Percentiles rank a stretch among this genome's conserved stretches.
phyloP scores from a whole-genome alignment of 805 yeast species.

The Hanseniaspora hatyaiensis region DNA sequence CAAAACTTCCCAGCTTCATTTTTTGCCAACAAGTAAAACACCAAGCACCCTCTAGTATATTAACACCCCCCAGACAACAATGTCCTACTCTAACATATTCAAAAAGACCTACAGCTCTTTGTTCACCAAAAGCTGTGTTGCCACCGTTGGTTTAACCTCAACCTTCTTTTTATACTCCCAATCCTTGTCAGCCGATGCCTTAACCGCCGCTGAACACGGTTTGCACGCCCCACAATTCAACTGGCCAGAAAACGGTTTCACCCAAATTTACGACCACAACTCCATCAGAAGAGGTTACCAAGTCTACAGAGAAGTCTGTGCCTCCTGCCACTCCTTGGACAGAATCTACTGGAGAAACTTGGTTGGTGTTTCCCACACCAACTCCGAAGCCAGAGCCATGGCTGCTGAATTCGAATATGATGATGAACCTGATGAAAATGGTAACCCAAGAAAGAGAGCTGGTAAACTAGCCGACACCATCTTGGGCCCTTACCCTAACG shows the following conservation, averaged over 20 bases:
- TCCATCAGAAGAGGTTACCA: conserved; percentile 98
- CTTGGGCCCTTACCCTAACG: conserved; percentile 93
- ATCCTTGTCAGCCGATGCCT: conserved; percentile 78
- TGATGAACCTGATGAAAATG: conserved; percentile 97
- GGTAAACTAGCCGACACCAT: conserved; percentile 94
- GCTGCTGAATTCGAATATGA: conserved; percentile 96
- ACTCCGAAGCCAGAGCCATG: conserved; percentile 80
- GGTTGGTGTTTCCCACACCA: conserved; percentile 91
- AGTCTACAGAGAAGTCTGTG: conserved; percentile 97
- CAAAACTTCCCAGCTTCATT: no score
- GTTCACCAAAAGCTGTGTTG: conserved; percentile 33
- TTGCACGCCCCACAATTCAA: conserved; percentile 85
- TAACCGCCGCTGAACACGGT: conserved; percentile 99
- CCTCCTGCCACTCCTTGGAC: conserved; percentile 95
- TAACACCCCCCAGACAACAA: not conserved
- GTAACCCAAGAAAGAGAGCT: conserved; percentile 93
- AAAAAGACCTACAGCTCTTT: conserved; percentile 13
- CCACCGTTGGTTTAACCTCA: conserved; percentile 60
- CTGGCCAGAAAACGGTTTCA: conserved; percentile 92
- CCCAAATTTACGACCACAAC: conserved; percentile 83
- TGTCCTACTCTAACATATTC: conserved; percentile 16
- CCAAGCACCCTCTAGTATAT: not conserved
- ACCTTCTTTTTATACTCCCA: conserved; percentile 75
- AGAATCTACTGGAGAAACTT: conserved; percentile 97
- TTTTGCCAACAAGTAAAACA: not conserved